These are phyloP conservation scores for Xylaria sp. DNA, from an alignment of 2,329 filamentous ascomycete species.

Conservation along the genomic window DNA sequence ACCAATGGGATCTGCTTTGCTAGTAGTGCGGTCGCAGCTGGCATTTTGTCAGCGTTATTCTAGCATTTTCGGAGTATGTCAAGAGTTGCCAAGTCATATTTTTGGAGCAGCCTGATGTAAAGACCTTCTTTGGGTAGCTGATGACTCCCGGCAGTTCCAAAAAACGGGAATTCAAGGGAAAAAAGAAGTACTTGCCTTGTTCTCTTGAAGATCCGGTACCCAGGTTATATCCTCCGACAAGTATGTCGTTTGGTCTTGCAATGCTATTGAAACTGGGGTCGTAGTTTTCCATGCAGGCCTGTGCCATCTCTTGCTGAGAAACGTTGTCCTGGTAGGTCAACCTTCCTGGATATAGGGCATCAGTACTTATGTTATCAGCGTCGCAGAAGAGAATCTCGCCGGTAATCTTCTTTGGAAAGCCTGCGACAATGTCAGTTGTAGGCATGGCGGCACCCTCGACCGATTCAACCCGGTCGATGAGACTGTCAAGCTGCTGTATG, in stretches of 20 bases:
- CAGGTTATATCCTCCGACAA: not conserved
- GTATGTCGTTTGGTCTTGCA: constrained; percentile 1
- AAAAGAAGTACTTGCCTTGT: no score
- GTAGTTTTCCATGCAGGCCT: constrained; percentile 95
- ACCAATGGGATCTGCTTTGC: constrained; percentile 84
- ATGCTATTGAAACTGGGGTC: constrained; percentile 60
- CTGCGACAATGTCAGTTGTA: constrained; percentile 49
- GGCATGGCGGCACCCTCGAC: no score
- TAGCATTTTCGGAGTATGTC: no score
- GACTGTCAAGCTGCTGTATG: no score
- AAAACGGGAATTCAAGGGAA: no score
- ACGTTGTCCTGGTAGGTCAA: constrained; percentile 94
- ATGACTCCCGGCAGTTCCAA: no score
- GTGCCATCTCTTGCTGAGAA: constrained; percentile 80
- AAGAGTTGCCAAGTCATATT: no score
- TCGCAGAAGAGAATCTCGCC: constrained; percentile 81
- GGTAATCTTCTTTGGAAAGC: constrained; percentile 84
- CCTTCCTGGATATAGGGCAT: constrained; percentile 89
- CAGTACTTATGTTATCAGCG: constrained; percentile 81
- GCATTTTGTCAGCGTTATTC: not conserved
- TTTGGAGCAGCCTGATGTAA: no score
- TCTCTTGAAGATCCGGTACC: no score
- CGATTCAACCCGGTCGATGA: no score
- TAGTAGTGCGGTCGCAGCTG: constrained; percentile 83
- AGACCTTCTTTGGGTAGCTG: no score